Percentiles rank a stretch among this genome's conserved stretches.
Conservation (phyloP, 202 grass and related monocot genomes). For the Carex arenaria region DNA sequence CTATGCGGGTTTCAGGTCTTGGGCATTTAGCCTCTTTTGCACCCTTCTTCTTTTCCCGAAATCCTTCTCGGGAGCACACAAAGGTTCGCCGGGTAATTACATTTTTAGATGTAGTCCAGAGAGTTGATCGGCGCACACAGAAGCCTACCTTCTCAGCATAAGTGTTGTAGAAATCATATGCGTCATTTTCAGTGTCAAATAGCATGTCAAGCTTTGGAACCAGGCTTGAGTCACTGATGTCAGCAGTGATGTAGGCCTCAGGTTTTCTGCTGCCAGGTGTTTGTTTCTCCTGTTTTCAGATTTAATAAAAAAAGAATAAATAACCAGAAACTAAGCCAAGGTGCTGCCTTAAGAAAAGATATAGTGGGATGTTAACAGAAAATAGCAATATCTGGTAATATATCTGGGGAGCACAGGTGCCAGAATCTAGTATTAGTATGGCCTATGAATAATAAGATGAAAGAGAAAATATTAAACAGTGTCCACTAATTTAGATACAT, state of each 20-base stretch:
- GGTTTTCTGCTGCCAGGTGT: slow-evolving; percentile 15
- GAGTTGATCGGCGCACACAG: slow-evolving; percentile 84
- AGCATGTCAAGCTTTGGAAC: slow-evolving; percentile 65
- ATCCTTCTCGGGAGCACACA: slow-evolving; percentile 89
- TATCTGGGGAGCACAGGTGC: not conserved
- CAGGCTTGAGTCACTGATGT: slow-evolving; percentile 38
- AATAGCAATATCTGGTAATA: not conserved
- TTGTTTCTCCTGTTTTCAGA: slow-evolving; percentile 35
- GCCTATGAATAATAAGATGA: slow-evolving; percentile 10
- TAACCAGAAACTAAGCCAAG: not conserved
- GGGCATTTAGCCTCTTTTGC: slow-evolving; percentile 84
- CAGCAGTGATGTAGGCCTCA: slow-evolving; percentile 31
- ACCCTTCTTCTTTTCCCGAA: slow-evolving; percentile 85
- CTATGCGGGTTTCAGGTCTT: slow-evolving; percentile 81
- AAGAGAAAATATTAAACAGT: not conserved
- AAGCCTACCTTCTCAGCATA: slow-evolving; percentile 83
- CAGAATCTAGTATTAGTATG: not conserved
- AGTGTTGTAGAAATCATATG: slow-evolving; percentile 79
- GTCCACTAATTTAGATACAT: not conserved
- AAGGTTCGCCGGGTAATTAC: slow-evolving; percentile 91
- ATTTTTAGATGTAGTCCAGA: slow-evolving; percentile 87
- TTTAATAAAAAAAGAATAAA: not conserved
- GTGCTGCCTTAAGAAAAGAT: not conserved
- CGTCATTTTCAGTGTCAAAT: slow-evolving; percentile 62
- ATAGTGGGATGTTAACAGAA: not conserved